Percentiles rank a stretch among this genome's conserved stretches.
phyloP scores from a whole-genome alignment of 805 yeast genomes.

The Lachancea lanzarotensis region DNA sequence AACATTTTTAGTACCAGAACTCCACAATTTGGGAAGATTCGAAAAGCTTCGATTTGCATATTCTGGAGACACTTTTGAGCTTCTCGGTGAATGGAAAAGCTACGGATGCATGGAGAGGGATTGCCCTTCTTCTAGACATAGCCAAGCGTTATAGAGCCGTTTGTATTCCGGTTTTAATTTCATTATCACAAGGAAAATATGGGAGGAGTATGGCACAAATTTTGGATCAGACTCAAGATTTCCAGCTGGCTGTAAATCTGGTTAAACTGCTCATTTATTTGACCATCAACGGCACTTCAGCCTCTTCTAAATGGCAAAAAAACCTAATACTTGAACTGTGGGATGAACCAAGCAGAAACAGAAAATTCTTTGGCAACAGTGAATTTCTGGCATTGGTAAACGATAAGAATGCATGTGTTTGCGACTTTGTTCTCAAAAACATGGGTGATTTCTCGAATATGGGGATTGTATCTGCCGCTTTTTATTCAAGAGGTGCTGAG shows the following conservation, averaged over 20 bases:
- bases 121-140: slow-evolving; percentile 13
- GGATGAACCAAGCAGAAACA: slow-evolving; percentile 12
- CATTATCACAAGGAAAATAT: slow-evolving; percentile 12
- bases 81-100: slow-evolving; percentile 11
- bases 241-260: slow-evolving; percentile 18
- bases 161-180: slow-evolving; percentile 10
- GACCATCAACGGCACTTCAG: slow-evolving; percentile 13
- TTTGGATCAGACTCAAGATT: slow-evolving; percentile 14
- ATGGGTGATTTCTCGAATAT: slow-evolving; percentile 7
- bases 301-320: slow-evolving; percentile 9
- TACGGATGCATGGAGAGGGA: slow-evolving; percentile 17
- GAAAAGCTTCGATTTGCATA: slow-evolving; percentile 2
- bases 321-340: slow-evolving; percentile 15
- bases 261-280: slow-evolving; percentile 16
- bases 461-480: slow-evolving; percentile 1
- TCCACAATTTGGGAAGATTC: not conserved
- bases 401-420: not conserved
- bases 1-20: not conserved
- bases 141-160: slow-evolving; percentile 9
- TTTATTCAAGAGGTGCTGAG: not conserved
- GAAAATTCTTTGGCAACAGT: slow-evolving; percentile 13
- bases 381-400: slow-evolving; percentile 11
- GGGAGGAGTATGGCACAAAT: slow-evolving; percentile 11
- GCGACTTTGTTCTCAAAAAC: slow-evolving; percentile 11
- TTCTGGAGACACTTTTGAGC: slow-evolving; percentile 11